These are phyloP conservation scores for Euphorbia tirucalli DNA, from an alignment of 345 rosid genomes.

Conservation along the genomic window DNA sequence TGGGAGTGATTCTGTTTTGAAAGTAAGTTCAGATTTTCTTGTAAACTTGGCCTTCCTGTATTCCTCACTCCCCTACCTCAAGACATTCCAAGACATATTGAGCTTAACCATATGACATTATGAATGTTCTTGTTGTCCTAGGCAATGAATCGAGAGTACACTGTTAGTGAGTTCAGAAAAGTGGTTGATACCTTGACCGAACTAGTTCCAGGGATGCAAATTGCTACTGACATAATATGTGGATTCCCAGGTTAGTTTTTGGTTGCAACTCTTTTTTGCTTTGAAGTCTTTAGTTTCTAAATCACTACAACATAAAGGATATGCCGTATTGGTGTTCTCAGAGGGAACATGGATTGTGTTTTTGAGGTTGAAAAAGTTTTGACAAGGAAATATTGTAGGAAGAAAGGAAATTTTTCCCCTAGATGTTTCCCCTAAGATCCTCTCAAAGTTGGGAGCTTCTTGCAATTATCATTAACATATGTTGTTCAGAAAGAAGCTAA, in stretches of 20 bases:
- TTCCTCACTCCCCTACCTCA: not conserved
- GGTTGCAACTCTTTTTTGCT: slow-evolving; percentile 1
- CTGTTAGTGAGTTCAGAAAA: slow-evolving; percentile 66
- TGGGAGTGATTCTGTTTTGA: slow-evolving; percentile 78
- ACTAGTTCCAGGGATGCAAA: slow-evolving; percentile 95
- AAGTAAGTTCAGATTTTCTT: slow-evolving; percentile 42
- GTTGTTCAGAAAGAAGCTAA: not conserved
- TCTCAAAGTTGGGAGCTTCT: not conserved
- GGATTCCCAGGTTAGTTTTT: slow-evolving; percentile 87
- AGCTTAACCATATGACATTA: slow-evolving; percentile 13
- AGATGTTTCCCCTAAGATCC: not conserved
- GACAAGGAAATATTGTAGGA: not conserved
- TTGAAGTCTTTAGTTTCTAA: not conserved
- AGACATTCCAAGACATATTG: not conserved
- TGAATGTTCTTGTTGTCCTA: slow-evolving; percentile 28
- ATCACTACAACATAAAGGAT: not conserved
- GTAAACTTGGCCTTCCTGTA: not conserved
- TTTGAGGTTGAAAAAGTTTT: not conserved
- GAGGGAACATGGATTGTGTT: not conserved
- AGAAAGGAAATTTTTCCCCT: not conserved
- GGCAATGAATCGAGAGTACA: slow-evolving; percentile 97
- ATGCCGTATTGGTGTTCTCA: not conserved
- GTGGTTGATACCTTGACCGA: slow-evolving; percentile 88
- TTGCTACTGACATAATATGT: slow-evolving; percentile 93
- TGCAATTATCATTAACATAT: not conserved